Evolutionary conservation across 305 asterid species (phyloP).

Genomic region (Ruellia speciosa): DNA sequence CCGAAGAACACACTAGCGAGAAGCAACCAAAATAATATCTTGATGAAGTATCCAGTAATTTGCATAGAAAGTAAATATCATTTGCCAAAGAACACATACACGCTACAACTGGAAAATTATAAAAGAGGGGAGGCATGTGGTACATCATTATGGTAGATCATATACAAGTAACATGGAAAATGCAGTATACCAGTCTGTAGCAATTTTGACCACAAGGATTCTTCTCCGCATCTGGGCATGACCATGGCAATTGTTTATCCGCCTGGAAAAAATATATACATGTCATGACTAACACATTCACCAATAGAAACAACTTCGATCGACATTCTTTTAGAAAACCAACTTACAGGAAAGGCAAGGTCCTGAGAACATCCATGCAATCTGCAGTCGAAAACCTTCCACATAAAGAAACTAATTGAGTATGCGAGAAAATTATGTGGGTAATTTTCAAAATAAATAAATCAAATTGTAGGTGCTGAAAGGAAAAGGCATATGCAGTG

Average conservation of each 20-base stretch:
- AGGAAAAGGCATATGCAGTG: background rate
- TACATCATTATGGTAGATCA: conserved; percentile 7
- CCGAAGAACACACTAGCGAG: conserved; percentile 13
- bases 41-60: conserved; percentile 10
- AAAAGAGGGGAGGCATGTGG: conserved; percentile 13
- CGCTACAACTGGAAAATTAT: conserved; percentile 2
- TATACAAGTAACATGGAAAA: conserved; percentile 9
- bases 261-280: conserved; percentile 36
- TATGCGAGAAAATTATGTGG: conserved; percentile 20
- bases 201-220: conserved; percentile 77
- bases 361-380: conserved; percentile 97
- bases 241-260: conserved; percentile 55
- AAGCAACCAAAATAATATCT: conserved; percentile 9
- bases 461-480: conserved; percentile 6
- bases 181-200: conserved; percentile 49
- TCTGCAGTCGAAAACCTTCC: conserved; percentile 90
- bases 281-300: conserved; percentile 20
- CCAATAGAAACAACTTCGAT: conserved; percentile 19
- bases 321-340: conserved; percentile 18
- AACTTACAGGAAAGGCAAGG: conserved; percentile 69
- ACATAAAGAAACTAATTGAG: conserved; percentile 19
- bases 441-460: conserved; percentile 14
- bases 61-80: background rate
- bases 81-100: conserved; percentile 13
- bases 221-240: conserved; percentile 45